Conservation (phyloP, 345 rosid genomes). For the Toxicodendron radicans region DNA sequence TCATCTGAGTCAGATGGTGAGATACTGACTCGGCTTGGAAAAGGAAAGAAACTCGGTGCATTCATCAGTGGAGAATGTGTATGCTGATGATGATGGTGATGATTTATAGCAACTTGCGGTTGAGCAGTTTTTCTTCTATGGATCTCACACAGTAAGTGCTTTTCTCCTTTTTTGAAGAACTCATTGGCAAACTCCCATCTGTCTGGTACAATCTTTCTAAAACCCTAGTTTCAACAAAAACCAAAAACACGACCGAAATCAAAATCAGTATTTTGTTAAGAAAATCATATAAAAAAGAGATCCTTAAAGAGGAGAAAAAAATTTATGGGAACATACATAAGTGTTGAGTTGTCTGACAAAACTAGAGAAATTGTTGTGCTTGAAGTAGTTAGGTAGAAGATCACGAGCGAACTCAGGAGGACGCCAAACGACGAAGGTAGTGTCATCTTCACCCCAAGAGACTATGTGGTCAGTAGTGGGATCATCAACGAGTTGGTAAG, state of each 20-base stretch:
- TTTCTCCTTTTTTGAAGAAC: slow-evolving; percentile 88
- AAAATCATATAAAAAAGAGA: neutral
- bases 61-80: slow-evolving; percentile 47
- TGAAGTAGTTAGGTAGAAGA: slow-evolving; percentile 93
- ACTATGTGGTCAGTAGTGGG: slow-evolving; percentile 81
- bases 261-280: slow-evolving; percentile 14
- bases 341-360: slow-evolving; percentile 98
- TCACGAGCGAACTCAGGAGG: slow-evolving; percentile 96
- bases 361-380: slow-evolving; percentile 97
- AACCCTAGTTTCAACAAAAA: slow-evolving; percentile 54
- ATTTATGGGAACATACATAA: slow-evolving; percentile 45
- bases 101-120: slow-evolving; percentile 50
- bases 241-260: slow-evolving; percentile 14
- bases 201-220: slow-evolving; percentile 96
- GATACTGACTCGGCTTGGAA: slow-evolving; percentile 51
- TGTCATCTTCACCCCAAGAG: slow-evolving; percentile 91
- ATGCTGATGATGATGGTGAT: slow-evolving; percentile 48
- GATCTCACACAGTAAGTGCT: slow-evolving; percentile 92
- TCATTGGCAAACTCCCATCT: slow-evolving; percentile 98
- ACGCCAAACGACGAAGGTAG: slow-evolving; percentile 90
- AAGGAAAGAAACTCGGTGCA: slow-evolving; percentile 51
- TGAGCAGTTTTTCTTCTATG: slow-evolving; percentile 85
- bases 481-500: slow-evolving; percentile 94
- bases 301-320: neutral
- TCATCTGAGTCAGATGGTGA: slow-evolving; percentile 63